Evolutionary conservation across 371 early-diverging fungal species (phyloP).

Genomic region (Phascolomyces articulosus): DNA sequence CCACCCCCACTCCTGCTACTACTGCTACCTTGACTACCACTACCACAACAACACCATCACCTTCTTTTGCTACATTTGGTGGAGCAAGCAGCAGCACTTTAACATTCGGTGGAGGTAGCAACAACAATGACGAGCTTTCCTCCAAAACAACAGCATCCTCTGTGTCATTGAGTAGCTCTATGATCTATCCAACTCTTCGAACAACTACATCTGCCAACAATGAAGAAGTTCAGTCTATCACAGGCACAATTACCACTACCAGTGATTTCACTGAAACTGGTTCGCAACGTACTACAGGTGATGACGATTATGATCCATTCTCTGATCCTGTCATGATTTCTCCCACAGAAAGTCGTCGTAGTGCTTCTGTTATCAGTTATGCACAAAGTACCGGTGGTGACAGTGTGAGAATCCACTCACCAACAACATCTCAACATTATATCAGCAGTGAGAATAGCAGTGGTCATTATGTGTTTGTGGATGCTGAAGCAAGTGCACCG

Average conservation of each 20-base stretch:
- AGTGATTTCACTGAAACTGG: background rate
- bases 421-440: background rate
- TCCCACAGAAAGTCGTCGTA: background rate
- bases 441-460: constrained; percentile 2
- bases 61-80: background rate
- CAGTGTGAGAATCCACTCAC: background rate
- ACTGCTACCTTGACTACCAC: background rate
- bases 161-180: background rate
- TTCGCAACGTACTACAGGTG: background rate
- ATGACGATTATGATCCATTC: constrained; percentile 12
- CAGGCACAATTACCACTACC: background rate
- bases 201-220: constrained; percentile 6
- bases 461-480: constrained; percentile 1
- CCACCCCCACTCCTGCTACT: background rate
- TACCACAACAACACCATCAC: background rate
- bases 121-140: too few relatives aligned
- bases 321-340: constrained; percentile 1
- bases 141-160: background rate
- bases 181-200: constrained; percentile 21
- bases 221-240: background rate
- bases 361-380: constrained; percentile 8
- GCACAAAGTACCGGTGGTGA: background rate
- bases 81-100: constrained; percentile 7
- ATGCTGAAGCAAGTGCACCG: background rate
- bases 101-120: background rate